Evolutionary conservation across 805 yeast genomes (phyloP).

Genomic region (Starmera quercuum): DNA sequence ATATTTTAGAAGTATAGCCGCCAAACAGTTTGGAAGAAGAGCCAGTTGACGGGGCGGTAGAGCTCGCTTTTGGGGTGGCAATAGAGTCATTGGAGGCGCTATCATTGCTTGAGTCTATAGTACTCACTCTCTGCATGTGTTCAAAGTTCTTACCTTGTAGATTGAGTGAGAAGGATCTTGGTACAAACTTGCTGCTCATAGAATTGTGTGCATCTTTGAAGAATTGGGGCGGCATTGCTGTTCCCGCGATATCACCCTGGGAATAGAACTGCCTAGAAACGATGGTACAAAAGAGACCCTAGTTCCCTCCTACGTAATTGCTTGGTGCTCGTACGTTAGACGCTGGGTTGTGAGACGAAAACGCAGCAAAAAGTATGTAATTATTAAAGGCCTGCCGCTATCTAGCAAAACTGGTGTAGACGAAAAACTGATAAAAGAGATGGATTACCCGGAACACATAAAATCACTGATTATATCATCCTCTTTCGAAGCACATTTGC

Average conservation of each 20-base stretch:
- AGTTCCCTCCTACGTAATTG: too few relatives aligned
- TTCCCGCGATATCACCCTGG: conserved; percentile 3
- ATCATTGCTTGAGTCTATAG: not conserved
- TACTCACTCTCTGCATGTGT: not conserved
- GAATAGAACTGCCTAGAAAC: conserved; percentile 1
- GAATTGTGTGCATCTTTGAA: conserved; percentile 17
- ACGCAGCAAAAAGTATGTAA: too few relatives aligned
- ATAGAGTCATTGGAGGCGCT: conserved; percentile 1
- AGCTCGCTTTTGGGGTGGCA: conserved; percentile 4
- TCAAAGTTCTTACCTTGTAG: conserved; percentile 4
- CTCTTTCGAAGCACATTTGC: too few relatives aligned
- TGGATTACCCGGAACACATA: too few relatives aligned
- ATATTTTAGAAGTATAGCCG: conserved; percentile 1
- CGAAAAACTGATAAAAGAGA: too few relatives aligned
- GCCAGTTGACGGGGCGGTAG: conserved; percentile 6
- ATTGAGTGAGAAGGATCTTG: conserved; percentile 15
- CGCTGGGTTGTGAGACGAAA: too few relatives aligned
- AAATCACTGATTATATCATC: too few relatives aligned
- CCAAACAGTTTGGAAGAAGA: conserved; percentile 5
- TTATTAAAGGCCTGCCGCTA: too few relatives aligned
- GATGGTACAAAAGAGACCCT: too few relatives aligned
- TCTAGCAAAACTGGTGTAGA: too few relatives aligned
- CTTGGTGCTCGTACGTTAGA: too few relatives aligned
- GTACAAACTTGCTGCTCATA: conserved; percentile 13
- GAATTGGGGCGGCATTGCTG: conserved; percentile 15